These are phyloP conservation scores for Wolfiporia cocos DNA, from an alignment of 1,284 basidiomycete genomes.

Conservation along the genomic window DNA sequence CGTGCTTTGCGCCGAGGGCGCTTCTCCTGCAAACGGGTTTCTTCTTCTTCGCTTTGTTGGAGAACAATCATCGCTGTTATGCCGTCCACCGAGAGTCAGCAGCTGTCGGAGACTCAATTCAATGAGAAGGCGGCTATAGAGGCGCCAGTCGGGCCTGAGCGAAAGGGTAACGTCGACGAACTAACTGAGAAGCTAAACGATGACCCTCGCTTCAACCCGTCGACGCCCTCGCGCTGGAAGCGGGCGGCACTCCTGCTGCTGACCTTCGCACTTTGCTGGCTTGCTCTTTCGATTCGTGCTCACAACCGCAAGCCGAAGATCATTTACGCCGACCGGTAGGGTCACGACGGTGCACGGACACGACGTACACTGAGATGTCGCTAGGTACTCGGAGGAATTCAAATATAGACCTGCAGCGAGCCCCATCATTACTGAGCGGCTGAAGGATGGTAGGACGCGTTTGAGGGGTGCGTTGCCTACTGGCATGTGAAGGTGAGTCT, in stretches of 20 bases:
- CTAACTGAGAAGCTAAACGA: no score
- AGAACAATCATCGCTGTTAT: no score
- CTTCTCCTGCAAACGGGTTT: no score
- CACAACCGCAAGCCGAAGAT: slow-evolving; percentile 28
- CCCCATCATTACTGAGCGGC: slow-evolving; percentile 56
- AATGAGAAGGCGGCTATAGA: no score
- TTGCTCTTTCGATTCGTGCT: slow-evolving; percentile 31
- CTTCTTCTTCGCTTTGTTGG: no score
- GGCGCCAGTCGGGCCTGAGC: no score
- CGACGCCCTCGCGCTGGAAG: slow-evolving; percentile 40
- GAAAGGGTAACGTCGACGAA: no score
- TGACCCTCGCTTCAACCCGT: slow-evolving; percentile 40
- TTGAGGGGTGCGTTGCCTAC: slow-evolving; percentile 47
- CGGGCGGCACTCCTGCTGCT: slow-evolving; percentile 40
- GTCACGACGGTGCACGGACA: slow-evolving; percentile 10
- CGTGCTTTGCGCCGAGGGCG: no score
- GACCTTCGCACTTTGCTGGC: slow-evolving; percentile 36
- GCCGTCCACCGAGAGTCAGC: no score
- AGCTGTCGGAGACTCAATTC: no score
- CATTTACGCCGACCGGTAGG: slow-evolving; percentile 44
- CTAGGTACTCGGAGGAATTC: slow-evolving; percentile 58
- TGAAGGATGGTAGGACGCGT: slow-evolving; percentile 50
- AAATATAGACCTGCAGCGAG: slow-evolving; percentile 64
- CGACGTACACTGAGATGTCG: background rate
- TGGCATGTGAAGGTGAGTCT: slow-evolving; percentile 12